These are phyloP conservation scores for Larix sibirica DNA, from an alignment of 83 land plant genomes.

Conservation along the genomic window DNA sequence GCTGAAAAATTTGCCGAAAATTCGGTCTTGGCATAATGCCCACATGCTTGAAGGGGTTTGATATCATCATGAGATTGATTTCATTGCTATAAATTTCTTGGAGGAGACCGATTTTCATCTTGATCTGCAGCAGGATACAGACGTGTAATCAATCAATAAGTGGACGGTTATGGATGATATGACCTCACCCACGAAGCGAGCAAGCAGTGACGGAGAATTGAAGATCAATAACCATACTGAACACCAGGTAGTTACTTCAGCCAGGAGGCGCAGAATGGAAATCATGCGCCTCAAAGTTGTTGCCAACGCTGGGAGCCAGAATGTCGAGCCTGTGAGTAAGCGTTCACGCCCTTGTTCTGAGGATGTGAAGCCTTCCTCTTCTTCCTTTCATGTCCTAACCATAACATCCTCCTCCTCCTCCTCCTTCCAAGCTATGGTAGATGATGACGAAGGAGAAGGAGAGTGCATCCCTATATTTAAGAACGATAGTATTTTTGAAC, in stretches of 20 bases:
- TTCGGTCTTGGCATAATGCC: no score
- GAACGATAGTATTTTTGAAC: not conserved
- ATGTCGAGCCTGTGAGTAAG: constrained; percentile 10
- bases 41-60: not conserved
- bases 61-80: not conserved
- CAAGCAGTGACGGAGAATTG: not conserved
- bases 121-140: not conserved
- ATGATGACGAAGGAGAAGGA: constrained; percentile 7
- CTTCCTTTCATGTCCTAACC: constrained; percentile 5
- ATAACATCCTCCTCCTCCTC: constrained; percentile 8
- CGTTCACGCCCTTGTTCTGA: constrained; percentile 4
- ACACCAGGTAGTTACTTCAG: not conserved
- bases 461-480: not conserved
- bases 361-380: not conserved
- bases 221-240: not conserved
- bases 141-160: not conserved
- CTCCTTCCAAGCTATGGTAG: not conserved
- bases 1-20: no score
- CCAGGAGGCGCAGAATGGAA: constrained; percentile 5
- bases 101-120: not conserved
- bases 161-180: not conserved
- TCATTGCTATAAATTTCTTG: not conserved
- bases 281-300: constrained; percentile 3
- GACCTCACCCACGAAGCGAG: not conserved
- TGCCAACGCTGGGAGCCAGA: not conserved